Conservation (phyloP, 345 rosid species). For the Capsella bursapastoris region DNA sequence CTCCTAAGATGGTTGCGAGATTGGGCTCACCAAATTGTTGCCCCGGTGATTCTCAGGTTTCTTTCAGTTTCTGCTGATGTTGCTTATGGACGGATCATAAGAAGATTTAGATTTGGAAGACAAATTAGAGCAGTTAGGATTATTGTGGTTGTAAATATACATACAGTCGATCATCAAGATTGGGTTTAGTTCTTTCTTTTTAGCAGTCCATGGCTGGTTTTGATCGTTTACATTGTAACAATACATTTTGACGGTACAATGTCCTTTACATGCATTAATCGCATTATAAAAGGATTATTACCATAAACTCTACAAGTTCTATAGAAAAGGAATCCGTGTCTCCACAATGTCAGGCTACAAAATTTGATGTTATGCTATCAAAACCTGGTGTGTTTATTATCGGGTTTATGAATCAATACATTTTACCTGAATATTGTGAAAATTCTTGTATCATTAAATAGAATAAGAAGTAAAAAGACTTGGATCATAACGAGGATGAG, state of each 20-base stretch:
- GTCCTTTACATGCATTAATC: neutral
- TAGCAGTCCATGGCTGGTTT: slow-evolving; percentile 12
- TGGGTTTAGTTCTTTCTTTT: slow-evolving; percentile 16
- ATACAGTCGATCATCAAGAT: slow-evolving; percentile 1
- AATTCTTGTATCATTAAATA: neutral
- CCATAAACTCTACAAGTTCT: neutral
- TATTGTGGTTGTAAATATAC: slow-evolving; percentile 12
- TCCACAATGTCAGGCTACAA: neutral
- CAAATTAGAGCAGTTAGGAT: slow-evolving; percentile 17
- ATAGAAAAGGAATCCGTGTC: neutral
- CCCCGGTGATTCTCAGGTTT: neutral
- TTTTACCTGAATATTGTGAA: neutral
- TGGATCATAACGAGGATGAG: neutral
- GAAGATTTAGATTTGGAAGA: slow-evolving; percentile 19
- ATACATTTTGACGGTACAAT: neutral
- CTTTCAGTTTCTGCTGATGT: slow-evolving; percentile 17
- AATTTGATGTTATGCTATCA: neutral
- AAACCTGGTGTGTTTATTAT: neutral
- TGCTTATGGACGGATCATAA: slow-evolving; percentile 20
- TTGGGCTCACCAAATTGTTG: slow-evolving; percentile 21
- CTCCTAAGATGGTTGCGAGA: slow-evolving; percentile 27
- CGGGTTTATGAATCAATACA: neutral
- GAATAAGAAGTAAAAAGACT: neutral
- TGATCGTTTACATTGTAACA: slow-evolving; percentile 16
- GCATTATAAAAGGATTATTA: neutral